Conservation (phyloP, 352 stramenopile genomes). For the Bremia lactucae region DNA sequence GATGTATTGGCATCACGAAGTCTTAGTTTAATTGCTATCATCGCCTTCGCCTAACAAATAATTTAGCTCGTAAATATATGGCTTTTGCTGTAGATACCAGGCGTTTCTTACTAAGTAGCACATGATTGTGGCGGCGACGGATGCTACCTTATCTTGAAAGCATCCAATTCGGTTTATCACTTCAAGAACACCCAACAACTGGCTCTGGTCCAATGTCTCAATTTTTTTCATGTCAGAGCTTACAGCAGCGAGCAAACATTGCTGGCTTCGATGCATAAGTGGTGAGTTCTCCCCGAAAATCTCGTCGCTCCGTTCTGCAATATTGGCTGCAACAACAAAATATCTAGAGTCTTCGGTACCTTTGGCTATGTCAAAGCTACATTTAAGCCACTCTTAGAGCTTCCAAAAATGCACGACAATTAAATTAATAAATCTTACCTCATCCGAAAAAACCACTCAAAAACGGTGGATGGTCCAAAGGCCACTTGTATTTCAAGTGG, state of each 20-base stretch:
- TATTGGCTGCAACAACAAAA: conserved; percentile 50
- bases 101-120: conserved; percentile 26
- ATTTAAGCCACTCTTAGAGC: background rate
- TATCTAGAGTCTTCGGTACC: conserved; percentile 32
- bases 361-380: conserved; percentile 64
- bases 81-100: background rate
- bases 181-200: conserved; percentile 28
- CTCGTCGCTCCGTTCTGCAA: conserved; percentile 33
- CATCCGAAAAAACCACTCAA: conserved; percentile 73
- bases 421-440: conserved; percentile 25
- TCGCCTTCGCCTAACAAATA: conserved; percentile 28
- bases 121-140: conserved; percentile 9
- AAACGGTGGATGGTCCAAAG: conserved; percentile 34
- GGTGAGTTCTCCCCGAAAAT: conserved; percentile 29
- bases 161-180: conserved; percentile 32
- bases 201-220: conserved; percentile 28
- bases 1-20: conserved; percentile 48
- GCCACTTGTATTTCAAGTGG: background rate
- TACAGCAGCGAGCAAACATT: conserved; percentile 52
- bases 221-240: conserved; percentile 43
- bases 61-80: background rate
- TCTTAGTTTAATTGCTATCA: conserved; percentile 46
- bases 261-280: conserved; percentile 21
- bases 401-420: background rate
- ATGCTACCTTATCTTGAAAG: conserved; percentile 5